Evolutionary conservation across 2,329 filamentous ascomycete genomes (phyloP).

Genomic region (Aureobasidium sp.): DNA sequence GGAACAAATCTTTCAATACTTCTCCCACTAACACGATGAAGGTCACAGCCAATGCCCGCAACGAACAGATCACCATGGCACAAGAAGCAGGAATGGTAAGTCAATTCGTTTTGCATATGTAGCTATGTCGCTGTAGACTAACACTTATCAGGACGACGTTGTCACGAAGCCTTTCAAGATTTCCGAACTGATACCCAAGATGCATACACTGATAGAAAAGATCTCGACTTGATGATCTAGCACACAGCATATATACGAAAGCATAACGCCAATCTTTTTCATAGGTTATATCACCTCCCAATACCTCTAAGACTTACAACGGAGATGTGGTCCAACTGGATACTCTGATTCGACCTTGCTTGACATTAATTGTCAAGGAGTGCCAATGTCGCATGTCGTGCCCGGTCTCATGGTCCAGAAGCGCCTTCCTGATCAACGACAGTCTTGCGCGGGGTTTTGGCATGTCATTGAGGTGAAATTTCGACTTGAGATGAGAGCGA

Average conservation of each 20-base stretch:
- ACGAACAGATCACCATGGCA: slow-evolving; percentile 65
- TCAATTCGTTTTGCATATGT: too few relatives aligned
- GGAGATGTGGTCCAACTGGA: too few relatives aligned
- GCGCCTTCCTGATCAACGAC: neutral
- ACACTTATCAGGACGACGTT: slow-evolving; percentile 9
- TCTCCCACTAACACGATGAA: neutral
- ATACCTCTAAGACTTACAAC: too few relatives aligned
- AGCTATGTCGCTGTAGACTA: neutral
- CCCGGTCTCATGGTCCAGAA: too few relatives aligned
- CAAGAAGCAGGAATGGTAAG: slow-evolving; percentile 59
- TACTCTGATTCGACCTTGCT: too few relatives aligned
- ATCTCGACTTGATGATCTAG: slow-evolving; percentile 3
- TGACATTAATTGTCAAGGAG: too few relatives aligned
- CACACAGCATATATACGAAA: neutral
- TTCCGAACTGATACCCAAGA: slow-evolving; percentile 20
- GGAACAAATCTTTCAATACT: neutral
- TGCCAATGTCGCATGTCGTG: too few relatives aligned
- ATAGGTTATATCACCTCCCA: too few relatives aligned
- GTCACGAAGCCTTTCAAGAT: slow-evolving; percentile 20
- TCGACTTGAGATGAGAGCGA: neutral
- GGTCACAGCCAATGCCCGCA: slow-evolving; percentile 67
- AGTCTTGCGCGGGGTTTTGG: neutral
- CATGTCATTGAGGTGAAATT: neutral
- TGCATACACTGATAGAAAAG: slow-evolving; percentile 19
- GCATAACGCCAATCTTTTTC: neutral